Evolutionary conservation across 768 basidiomycete genomes (phyloP), one percentile per base, ranked within the genome.

Genomic region (Boletus bicolor): DNA sequence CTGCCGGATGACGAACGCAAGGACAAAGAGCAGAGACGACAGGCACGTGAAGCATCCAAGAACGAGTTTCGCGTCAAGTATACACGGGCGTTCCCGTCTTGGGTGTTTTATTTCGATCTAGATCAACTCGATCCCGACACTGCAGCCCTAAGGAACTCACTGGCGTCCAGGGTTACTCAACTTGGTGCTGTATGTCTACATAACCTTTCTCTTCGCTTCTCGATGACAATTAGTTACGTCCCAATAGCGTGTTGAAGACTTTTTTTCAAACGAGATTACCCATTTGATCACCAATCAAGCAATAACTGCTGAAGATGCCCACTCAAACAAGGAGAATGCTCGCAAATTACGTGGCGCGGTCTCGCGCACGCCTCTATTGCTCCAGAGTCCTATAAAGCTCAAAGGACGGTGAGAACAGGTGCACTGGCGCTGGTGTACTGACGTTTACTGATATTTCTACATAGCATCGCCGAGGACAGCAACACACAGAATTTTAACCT

Each of bases 31-130:
- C 79, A 76, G 43, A 79, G 73, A 51, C 72, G 77, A 32, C 70
- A 75, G 5, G 81, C 82, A 57, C 77, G 82, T 30, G 81, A 84
- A 59, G 76, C 78, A 56, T 77, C 78, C 60, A 81, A 85, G 58
- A 75, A 77, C 5, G 87, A 91, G 62, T 98, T 93, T 76, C 83
- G 82, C 65, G 73, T 82, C 46, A 97, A 93, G 76, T 98, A 93
- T 72, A 81, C 79, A 52, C 82, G 83, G 49, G 90, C 89, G 21
- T 97, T 98, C 74, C 92, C 92, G 2, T 74, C 72, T 26, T 93
- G 87, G 77, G 82, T 78, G 17, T 96, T 98, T 72, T 88, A 92
- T 72, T 88, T 98, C 67, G 93, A 97, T 67, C 71, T 85, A 56
- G 79, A 82, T 62, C 64, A 72, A 41, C 75, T 74, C 32, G 73